A percentile compares a stretch with the other conserved stretches of the same genome.
Conservation (phyloP, 345 rosid genomes). For the Psidium guajava region DNA sequence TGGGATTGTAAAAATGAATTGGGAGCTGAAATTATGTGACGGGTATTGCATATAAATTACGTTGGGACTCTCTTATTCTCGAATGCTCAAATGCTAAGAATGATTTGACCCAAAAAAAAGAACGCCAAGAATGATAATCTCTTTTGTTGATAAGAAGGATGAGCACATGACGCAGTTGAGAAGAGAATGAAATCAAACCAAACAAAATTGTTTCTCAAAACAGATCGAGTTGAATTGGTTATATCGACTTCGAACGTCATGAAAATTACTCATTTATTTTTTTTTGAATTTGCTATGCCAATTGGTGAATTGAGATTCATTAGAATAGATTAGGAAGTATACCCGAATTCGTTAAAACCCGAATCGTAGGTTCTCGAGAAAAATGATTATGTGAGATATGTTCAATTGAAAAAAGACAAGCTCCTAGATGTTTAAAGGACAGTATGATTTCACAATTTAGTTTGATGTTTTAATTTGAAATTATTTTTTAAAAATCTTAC, state of each 20-base stretch:
- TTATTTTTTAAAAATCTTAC: neutral
- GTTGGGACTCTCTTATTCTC: neutral
- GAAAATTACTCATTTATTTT: neutral
- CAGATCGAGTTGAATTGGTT: neutral
- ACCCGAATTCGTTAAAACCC: neutral
- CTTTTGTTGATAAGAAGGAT: neutral
- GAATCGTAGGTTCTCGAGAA: neutral
- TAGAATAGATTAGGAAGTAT: neutral
- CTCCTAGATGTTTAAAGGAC: neutral
- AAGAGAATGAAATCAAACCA: neutral
- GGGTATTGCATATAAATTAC: neutral
- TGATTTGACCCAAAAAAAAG: no score
- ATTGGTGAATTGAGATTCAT: neutral
- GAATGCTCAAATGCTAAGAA: neutral
- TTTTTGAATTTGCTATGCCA: neutral
- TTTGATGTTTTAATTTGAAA: neutral
- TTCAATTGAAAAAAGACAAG: fast-evolving
- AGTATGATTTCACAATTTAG: neutral
- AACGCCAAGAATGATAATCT: fast-evolving
- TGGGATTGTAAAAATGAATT: neutral
- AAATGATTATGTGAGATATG: neutral
- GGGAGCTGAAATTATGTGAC: neutral
- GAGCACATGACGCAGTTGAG: fast-evolving
- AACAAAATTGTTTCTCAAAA: neutral
- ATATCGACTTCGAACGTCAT: neutral